Conservation (phyloP, 2,329 filamentous ascomycete species). For the Cadophora sp. region DNA sequence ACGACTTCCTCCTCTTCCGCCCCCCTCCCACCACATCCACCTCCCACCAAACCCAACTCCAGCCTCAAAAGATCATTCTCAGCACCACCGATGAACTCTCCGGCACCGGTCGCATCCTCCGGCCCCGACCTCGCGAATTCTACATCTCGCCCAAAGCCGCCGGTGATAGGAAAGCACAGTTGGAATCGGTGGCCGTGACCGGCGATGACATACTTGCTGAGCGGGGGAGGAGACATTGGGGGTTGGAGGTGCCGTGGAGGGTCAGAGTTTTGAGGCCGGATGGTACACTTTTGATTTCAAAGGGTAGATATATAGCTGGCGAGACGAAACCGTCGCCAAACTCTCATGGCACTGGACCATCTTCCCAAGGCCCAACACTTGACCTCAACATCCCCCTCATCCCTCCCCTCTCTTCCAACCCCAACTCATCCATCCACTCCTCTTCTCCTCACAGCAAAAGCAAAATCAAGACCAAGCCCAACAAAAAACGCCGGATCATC, state of each 20-base stretch:
- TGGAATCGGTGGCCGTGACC: constrained; percentile 55
- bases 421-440: not conserved
- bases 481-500: constrained; percentile 65
- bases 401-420: no score
- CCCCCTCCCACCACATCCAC: no score
- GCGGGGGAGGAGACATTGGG: constrained; percentile 58
- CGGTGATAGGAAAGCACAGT: constrained; percentile 48
- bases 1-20: constrained; percentile 63
- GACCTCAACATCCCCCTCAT: no score
- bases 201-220: constrained; percentile 57
- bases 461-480: constrained; percentile 55
- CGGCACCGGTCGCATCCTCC: constrained; percentile 48
- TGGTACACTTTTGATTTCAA: no score
- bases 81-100: constrained; percentile 48
- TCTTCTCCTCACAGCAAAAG: not conserved
- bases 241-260: constrained; percentile 66
- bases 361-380: no score
- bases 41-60: not conserved
- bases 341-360: no score
- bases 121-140: constrained; percentile 53
- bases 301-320: no score
- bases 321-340: no score
- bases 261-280: constrained; percentile 43
- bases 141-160: constrained; percentile 55
- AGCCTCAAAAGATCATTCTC: constrained; percentile 53